Conservation (phyloP, 2,329 filamentous ascomycete species). For the Trichoderma sp. region DNA sequence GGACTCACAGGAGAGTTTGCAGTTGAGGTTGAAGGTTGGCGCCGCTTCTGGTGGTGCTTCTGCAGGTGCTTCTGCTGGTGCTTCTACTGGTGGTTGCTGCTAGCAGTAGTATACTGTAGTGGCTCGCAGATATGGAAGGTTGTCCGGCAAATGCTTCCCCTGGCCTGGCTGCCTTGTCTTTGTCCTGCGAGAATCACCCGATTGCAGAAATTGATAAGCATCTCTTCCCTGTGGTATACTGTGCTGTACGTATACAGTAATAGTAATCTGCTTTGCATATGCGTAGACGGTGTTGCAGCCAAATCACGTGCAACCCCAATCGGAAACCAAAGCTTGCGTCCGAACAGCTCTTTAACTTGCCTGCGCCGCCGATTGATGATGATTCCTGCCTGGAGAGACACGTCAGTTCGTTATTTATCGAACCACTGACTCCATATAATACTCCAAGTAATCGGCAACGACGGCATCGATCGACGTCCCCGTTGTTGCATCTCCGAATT, state of each 20-base stretch:
- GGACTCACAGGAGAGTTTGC: background rate
- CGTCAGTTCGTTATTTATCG: background rate
- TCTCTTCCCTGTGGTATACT: too few relatives aligned
- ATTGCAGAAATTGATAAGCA: background rate
- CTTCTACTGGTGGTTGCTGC: background rate
- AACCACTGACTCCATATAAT: background rate
- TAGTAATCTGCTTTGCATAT: too few relatives aligned
- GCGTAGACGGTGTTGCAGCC: background rate
- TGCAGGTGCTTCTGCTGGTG: background rate
- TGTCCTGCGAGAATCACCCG: background rate
- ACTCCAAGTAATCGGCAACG: background rate
- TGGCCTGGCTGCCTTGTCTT: background rate
- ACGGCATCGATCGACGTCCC: background rate
- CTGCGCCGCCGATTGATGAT: background rate
- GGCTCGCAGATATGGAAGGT: background rate
- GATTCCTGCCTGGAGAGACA: background rate
- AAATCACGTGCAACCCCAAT: background rate
- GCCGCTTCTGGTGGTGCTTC: background rate
- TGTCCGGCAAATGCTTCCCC: background rate
- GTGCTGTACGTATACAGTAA: too few relatives aligned
- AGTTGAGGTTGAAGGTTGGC: background rate
- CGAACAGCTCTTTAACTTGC: background rate
- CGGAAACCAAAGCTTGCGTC: background rate
- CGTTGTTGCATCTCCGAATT: background rate
- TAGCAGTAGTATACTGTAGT: background rate